A percentile compares a stretch with the other conserved stretches of the same genome.
Evolutionary conservation across 2,329 filamentous ascomycete species (phyloP).

Genomic region (Arthrobotrys entomopaga): DNA sequence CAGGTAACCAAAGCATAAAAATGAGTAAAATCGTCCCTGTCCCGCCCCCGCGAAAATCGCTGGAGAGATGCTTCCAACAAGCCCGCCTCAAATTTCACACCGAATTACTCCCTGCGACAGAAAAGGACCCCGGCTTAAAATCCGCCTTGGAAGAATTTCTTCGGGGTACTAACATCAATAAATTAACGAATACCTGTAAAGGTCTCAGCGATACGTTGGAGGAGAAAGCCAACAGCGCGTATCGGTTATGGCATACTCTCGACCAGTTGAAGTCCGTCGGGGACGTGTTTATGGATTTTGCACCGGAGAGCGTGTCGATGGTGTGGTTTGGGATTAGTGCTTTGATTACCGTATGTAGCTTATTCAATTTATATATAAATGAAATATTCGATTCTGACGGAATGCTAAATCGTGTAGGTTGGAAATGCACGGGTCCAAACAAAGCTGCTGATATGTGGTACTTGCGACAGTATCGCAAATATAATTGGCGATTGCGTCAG

Average conservation of each 20-base stretch:
- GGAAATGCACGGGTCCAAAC: slow-evolving; percentile 38
- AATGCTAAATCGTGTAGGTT: slow-evolving; percentile 13
- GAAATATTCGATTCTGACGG: background rate
- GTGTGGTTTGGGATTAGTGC: slow-evolving; percentile 28
- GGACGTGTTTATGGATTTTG: slow-evolving; percentile 18
- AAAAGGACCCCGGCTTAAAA: background rate
- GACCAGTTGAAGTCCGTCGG: slow-evolving; percentile 10
- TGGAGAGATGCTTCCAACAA: background rate
- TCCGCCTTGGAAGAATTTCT: background rate
- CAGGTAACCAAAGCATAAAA: too few species aligned
- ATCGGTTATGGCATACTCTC: background rate
- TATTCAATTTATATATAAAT: background rate
- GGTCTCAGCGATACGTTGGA: slow-evolving; percentile 15
- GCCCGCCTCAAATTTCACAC: slow-evolving; percentile 26
- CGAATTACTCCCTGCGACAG: slow-evolving; percentile 1
- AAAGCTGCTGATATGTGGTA: slow-evolving; percentile 36
- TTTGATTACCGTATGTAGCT: slow-evolving; percentile 5
- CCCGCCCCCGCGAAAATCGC: background rate
- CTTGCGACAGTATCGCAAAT: slow-evolving; percentile 43
- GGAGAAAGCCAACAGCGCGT: slow-evolving; percentile 16
- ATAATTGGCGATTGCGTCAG: slow-evolving; percentile 36
- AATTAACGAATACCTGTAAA: background rate
- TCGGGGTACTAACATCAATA: background rate
- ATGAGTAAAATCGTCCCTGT: too few species aligned
- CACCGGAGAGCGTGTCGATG: slow-evolving; percentile 21